These are phyloP conservation scores for Musa itinerans DNA, from an alignment of 176 grass and related monocot genomes.

Conservation along the genomic window DNA sequence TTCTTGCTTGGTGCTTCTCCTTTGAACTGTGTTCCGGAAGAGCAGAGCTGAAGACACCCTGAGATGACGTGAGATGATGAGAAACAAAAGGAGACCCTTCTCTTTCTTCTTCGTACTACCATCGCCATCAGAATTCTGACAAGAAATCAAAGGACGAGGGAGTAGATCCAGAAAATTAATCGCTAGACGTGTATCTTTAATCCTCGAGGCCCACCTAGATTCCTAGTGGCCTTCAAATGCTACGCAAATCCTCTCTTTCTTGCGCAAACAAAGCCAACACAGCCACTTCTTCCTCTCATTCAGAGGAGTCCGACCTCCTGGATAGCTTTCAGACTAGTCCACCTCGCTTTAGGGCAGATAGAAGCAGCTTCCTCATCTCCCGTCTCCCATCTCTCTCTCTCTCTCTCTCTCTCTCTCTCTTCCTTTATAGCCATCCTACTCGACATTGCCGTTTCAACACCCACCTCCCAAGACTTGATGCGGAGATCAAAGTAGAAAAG, in stretches of 20 bases:
- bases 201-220: too few relatives aligned
- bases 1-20: too few relatives aligned
- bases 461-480: background rate
- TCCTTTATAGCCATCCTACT: background rate
- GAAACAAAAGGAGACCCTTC: background rate
- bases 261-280: too few relatives aligned
- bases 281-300: too few relatives aligned
- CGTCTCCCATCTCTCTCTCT: background rate
- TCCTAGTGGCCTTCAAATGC: too few relatives aligned
- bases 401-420: background rate
- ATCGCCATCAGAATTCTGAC: constrained; percentile 5
- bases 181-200: background rate
- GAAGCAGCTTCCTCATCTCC: background rate
- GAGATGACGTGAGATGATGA: background rate
- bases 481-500: background rate
- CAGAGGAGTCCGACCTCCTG: too few relatives aligned
- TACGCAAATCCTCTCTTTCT: too few relatives aligned
- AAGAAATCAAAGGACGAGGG: background rate
- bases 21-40: too few relatives aligned
- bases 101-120: constrained; percentile 5
- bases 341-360: background rate
- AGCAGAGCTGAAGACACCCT: too few relatives aligned
- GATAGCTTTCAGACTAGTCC: too few relatives aligned
- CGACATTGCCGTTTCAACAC: background rate
- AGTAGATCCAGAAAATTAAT: background rate